A percentile compares a stretch with the other conserved stretches of the same genome.
Conservation (phyloP, 116 monocot species). For the Zostera marina region DNA sequence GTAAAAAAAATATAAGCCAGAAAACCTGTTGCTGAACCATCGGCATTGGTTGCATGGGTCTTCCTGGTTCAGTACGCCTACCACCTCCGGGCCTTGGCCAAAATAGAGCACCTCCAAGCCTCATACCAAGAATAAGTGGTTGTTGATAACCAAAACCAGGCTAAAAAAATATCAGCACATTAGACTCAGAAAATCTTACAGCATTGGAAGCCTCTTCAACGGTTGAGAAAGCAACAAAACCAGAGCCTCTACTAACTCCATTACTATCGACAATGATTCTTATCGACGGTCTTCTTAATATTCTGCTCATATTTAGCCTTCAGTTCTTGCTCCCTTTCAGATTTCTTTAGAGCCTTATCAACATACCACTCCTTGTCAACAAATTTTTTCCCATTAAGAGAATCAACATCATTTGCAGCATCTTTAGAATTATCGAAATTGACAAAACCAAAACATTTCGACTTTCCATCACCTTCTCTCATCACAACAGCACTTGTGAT, state of each 20-base stretch:
- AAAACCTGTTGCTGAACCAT: slow-evolving; percentile 58
- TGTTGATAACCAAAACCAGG: slow-evolving; percentile 82
- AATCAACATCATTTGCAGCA: slow-evolving; percentile 66
- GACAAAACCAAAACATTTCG: slow-evolving; percentile 92
- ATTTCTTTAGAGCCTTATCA: slow-evolving; percentile 91
- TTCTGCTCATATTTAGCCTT: no score
- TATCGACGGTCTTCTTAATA: slow-evolving; percentile 41
- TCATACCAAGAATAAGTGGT: slow-evolving; percentile 68
- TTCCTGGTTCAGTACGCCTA: slow-evolving; percentile 42
- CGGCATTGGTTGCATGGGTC: slow-evolving; percentile 47
- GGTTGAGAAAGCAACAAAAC: slow-evolving; percentile 85
- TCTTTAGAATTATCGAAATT: slow-evolving; percentile 82
- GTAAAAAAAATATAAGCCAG: neutral
- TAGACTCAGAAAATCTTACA: slow-evolving; percentile 22
- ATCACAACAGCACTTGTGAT: slow-evolving; percentile 84
- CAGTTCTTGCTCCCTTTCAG: slow-evolving; percentile 79
- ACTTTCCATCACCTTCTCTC: slow-evolving; percentile 76
- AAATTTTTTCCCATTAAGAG: slow-evolving; percentile 80
- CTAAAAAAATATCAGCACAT: slow-evolving; percentile 9
- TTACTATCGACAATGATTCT: slow-evolving; percentile 54
- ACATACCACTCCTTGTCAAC: slow-evolving; percentile 96
- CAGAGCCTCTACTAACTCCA: slow-evolving; percentile 87
- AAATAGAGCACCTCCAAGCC: slow-evolving; percentile 57
- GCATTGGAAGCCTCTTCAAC: slow-evolving; percentile 66
- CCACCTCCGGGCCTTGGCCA: slow-evolving; percentile 57